phyloP scores from a whole-genome alignment of 129 eudicot species.

The Lactuca sativa region DNA sequence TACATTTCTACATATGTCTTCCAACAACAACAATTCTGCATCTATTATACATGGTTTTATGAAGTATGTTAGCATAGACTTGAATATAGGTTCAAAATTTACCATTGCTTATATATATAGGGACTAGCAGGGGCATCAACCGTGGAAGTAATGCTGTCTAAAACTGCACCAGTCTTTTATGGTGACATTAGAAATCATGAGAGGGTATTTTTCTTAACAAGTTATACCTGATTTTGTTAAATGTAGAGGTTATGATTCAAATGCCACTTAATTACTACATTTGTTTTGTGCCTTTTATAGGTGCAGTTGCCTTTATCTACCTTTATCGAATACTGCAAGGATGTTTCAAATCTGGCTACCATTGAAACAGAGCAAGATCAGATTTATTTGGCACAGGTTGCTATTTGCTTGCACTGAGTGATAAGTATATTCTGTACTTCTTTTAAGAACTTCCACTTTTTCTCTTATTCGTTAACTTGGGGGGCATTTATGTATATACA shows the following conservation, averaged over 20 bases:
- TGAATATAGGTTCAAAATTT: not conserved
- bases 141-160: constrained; percentile 91
- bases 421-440: not conserved
- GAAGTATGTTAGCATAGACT: not conserved
- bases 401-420: constrained; percentile 22
- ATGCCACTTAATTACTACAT: constrained; percentile 3
- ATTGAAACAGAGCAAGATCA: constrained; percentile 44
- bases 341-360: constrained; percentile 18
- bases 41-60: constrained; percentile 7
- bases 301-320: constrained; percentile 69
- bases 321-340: constrained; percentile 75
- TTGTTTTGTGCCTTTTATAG: constrained; percentile 34
- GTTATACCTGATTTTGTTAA: constrained; percentile 8
- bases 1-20: not conserved
- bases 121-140: constrained; percentile 61
- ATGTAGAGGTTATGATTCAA: constrained; percentile 14
- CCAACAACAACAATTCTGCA: not conserved
- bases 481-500: constrained; percentile 13
- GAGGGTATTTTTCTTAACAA: constrained; percentile 53
- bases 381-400: constrained; percentile 94
- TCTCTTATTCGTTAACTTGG: constrained; percentile 7
- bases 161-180: constrained; percentile 77
- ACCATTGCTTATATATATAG: constrained; percentile 32
- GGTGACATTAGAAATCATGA: constrained; percentile 97
- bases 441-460: not conserved